These are phyloP conservation scores for Trichophyton simii DNA, from an alignment of 2,329 filamentous ascomycete genomes.

Conservation along the genomic window DNA sequence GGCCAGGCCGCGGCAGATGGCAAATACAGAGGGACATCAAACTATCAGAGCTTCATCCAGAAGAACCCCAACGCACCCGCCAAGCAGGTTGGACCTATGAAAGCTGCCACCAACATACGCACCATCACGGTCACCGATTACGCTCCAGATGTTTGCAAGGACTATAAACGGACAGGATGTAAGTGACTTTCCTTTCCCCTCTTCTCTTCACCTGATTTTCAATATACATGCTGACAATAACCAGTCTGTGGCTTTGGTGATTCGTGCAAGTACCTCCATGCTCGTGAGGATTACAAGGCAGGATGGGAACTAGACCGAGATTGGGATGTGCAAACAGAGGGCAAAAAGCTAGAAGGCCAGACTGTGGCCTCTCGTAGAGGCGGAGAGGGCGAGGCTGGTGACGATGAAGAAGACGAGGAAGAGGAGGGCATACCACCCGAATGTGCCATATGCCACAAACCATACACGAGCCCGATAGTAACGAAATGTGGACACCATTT, in stretches of 20 bases:
- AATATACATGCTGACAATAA: background rate
- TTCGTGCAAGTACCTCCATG: conserved; percentile 59
- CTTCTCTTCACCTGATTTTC: background rate
- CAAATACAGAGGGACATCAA: conserved; percentile 64
- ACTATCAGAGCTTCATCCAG: conserved; percentile 61
- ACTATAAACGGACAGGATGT: conserved; percentile 65
- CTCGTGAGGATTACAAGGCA: conserved; percentile 57
- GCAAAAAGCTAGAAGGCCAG: conserved; percentile 15
- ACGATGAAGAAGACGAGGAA: conserved; percentile 52
- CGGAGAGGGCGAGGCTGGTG: conserved; percentile 31
- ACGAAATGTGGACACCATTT: conserved; percentile 96
- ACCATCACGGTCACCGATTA: conserved; percentile 86
- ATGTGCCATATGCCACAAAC: conserved; percentile 70
- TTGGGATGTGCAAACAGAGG: conserved; percentile 65
- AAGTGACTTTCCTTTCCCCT: background rate
- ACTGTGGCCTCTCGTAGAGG: conserved; percentile 35
- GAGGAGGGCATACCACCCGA: conserved; percentile 78
- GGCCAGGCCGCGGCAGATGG: conserved; percentile 39
- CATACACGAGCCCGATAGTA: conserved; percentile 67
- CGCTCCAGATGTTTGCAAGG: conserved; percentile 87
- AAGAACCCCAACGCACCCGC: conserved; percentile 64
- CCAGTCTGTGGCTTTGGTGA: conserved; percentile 56
- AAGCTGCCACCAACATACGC: conserved; percentile 73
- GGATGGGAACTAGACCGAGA: conserved; percentile 93
- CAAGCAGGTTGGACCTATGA: conserved; percentile 68